These are phyloP conservation scores for Silene conica DNA, from an alignment of 148 eudicot genomes.

Conservation along the genomic window DNA sequence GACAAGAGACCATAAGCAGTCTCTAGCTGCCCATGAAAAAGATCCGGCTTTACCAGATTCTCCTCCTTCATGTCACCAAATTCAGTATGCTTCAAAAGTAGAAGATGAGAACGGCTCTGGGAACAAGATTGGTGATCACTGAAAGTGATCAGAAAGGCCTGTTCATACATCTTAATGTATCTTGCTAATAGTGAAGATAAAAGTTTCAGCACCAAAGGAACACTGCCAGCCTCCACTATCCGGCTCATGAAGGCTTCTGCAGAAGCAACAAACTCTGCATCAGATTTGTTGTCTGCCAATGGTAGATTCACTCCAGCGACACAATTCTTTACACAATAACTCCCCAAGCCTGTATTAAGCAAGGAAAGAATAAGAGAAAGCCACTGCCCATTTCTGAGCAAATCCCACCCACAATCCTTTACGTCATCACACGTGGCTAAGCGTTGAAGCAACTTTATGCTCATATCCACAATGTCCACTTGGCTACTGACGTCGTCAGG, in stretches of 20 bases:
- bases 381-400: slow-evolving; percentile 68
- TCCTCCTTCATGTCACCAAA: slow-evolving; percentile 61
- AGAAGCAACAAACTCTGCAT: slow-evolving; percentile 47
- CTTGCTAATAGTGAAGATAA: slow-evolving; percentile 56
- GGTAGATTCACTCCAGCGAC: slow-evolving; percentile 30
- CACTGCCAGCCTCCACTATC: slow-evolving; percentile 40
- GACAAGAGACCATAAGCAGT: slow-evolving; percentile 50
- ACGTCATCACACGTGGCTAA: slow-evolving; percentile 41
- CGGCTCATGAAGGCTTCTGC: slow-evolving; percentile 44
- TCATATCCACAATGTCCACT: slow-evolving; percentile 34
- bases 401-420: slow-evolving; percentile 65
- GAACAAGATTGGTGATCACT: slow-evolving; percentile 29
- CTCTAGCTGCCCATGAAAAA: slow-evolving; percentile 38
- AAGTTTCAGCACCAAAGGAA: slow-evolving; percentile 39
- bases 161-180: slow-evolving; percentile 53
- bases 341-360: slow-evolving; percentile 45
- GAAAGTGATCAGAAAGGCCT: slow-evolving; percentile 51
- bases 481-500: slow-evolving; percentile 26
- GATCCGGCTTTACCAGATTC: slow-evolving; percentile 41
- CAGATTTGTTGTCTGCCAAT: slow-evolving; percentile 39
- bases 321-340: slow-evolving; percentile 38
- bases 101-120: slow-evolving; percentile 39
- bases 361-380: slow-evolving; percentile 65
- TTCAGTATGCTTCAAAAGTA: slow-evolving; percentile 66
- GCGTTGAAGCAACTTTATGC: slow-evolving; percentile 49